phyloP scores from a whole-genome alignment of 306 rosid species.

The Alnus rubra region DNA sequence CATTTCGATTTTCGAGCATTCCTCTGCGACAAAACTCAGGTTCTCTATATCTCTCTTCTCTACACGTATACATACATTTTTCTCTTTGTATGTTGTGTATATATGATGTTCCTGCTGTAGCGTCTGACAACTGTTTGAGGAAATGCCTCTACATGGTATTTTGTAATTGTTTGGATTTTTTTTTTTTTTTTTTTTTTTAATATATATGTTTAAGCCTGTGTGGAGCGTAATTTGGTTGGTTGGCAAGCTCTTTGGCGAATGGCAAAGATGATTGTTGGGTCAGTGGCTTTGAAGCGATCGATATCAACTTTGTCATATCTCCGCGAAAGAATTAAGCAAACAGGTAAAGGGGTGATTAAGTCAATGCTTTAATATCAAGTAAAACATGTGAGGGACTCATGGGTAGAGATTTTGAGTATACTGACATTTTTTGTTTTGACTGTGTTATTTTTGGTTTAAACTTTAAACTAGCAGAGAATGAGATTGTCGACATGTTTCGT shows the following conservation, averaged over 20 bases:
- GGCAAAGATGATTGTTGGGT: slow-evolving; percentile 36
- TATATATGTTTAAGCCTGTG: not conserved
- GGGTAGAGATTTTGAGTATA: slow-evolving; percentile 8
- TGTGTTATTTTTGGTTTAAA: slow-evolving; percentile 33
- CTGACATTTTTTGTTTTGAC: slow-evolving; percentile 21
- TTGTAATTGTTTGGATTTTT: not conserved
- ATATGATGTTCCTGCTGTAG: not conserved
- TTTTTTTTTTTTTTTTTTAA: no score
- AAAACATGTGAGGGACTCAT: not conserved
- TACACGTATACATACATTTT: not conserved
- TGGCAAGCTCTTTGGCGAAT: not conserved
- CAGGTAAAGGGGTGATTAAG: slow-evolving; percentile 45
- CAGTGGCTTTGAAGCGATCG: slow-evolving; percentile 44
- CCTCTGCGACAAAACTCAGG: not conserved
- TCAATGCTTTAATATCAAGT: not conserved
- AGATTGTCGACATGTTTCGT: slow-evolving; percentile 73
- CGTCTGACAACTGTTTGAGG: not conserved
- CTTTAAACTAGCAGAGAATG: slow-evolving; percentile 65
- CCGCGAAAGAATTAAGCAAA: slow-evolving; percentile 73
- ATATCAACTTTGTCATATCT: slow-evolving; percentile 59
- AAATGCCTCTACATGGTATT: not conserved
- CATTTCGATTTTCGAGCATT: not conserved
- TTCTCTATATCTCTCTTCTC: not conserved
- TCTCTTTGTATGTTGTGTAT: not conserved
- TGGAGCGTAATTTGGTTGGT: not conserved